phyloP scores from a whole-genome alignment of 805 yeast genomes.

The Metschnikowia hibisci region DNA sequence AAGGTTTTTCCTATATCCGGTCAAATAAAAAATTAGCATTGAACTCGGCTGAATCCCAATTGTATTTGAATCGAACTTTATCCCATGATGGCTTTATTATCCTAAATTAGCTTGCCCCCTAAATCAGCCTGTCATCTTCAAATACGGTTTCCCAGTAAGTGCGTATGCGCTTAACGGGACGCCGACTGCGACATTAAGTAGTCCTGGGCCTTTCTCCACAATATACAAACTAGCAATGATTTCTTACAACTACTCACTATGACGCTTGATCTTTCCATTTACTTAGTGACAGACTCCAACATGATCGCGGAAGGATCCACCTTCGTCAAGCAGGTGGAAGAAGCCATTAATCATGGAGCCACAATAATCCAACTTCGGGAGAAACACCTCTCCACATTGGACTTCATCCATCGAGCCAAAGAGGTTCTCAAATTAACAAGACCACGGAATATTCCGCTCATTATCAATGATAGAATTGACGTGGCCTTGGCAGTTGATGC shows the following conservation, averaged over 20 bases:
- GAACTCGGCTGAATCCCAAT: too few species aligned
- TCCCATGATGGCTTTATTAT: too few species aligned
- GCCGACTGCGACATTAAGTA: constrained; percentile 10
- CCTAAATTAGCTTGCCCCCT: too few species aligned
- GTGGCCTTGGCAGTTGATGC: constrained; percentile 87
- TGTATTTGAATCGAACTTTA: too few species aligned
- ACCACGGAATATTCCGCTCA: constrained; percentile 60
- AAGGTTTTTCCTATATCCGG: too few species aligned
- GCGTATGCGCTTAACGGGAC: constrained; percentile 17
- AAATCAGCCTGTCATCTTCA: too few species aligned
- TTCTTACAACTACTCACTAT: too few species aligned
- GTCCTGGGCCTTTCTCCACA: neutral
- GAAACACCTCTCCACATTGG: constrained; percentile 63
- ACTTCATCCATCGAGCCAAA: constrained; percentile 59
- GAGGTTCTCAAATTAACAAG: constrained; percentile 60
- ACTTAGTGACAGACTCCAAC: constrained; percentile 76
- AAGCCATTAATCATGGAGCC: constrained; percentile 66
- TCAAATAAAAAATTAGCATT: too few species aligned
- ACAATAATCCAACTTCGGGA: constrained; percentile 84
- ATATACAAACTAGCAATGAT: neutral
- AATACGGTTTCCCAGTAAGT: neutral
- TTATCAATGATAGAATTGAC: constrained; percentile 84
- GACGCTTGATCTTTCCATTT: constrained; percentile 39
- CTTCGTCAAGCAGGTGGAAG: constrained; percentile 58
- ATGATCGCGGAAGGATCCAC: constrained; percentile 61